Base-by-base conservation (phyloP, 495 filamentous ascomycete species). In the Talaromyces ruber region DNA sequence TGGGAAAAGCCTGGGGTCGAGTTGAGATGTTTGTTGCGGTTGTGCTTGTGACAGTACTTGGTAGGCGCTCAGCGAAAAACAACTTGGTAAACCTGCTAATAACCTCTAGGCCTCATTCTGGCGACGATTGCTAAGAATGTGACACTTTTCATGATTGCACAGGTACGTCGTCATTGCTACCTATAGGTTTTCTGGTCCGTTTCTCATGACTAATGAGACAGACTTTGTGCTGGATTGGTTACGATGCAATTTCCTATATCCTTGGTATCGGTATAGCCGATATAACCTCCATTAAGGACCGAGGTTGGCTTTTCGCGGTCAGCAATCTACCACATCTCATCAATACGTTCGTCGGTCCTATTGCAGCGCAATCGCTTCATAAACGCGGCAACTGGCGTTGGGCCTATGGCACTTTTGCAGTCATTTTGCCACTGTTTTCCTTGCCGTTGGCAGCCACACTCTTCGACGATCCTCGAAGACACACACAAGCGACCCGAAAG, bases 191-290 rank as follows among this genome's bases (percentile, higher is more conserved):
- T n/a, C 4, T 39, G 30, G 12, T 34, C 3, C 30, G 6, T 12
- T 6, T 34, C 30, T 62, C 22, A 54, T 14, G 2, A 24, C 52
- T 62, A 12, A 34, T 26, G 21, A 18, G 14, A n/a, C 71, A 82
- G 64, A 74, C 82, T 6, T 73, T 86, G 34, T 86, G 85, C 66
- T 78, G 74, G 70, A 74, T 83, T 50, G 84, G 83, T 5, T 78
- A 84, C 70, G 82, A 83, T 64, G 84, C 79, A 26, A 65, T 87
- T 8, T 76, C 73, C 34, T 81, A 86, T 74, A 73, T 80, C 30
- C 71, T 87, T 8, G 74, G 75, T 62, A 72, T 88, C 62, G 86
- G 88, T 69, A 79, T 83, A 43, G 83, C 85, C 65, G 85, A 88
- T 67, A 80, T 79, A 3, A 82, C 85, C 0, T 71, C 74, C 22